Percentiles rank a stretch among this genome's conserved stretches.
phyloP scores from a whole-genome alignment of 208 protist species.

The Acanthamoeba triangularis region DNA sequence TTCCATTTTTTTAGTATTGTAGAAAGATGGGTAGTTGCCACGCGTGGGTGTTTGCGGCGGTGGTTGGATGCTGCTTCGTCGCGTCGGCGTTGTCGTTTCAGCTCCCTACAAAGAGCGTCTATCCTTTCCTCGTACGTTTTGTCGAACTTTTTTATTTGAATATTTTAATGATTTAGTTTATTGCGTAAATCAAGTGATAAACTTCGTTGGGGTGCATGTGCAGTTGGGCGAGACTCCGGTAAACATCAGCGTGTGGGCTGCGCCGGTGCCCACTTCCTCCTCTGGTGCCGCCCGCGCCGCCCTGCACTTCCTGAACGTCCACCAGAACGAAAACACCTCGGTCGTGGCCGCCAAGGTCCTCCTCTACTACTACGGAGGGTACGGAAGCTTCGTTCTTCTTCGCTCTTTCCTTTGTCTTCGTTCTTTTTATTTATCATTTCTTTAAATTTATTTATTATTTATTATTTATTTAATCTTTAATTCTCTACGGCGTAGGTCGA shows the following conservation, averaged over 20 bases:
- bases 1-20: no score
- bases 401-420: background rate
- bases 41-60: no score
- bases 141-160: no score
- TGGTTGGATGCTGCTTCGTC: no score
- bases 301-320: slow-evolving; percentile 46
- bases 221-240: slow-evolving; percentile 31
- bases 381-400: background rate
- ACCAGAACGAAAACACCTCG: slow-evolving; percentile 57
- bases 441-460: no score
- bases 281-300: background rate
- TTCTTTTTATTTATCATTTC: background rate
- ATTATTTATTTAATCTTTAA: background rate
- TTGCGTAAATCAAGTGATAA: no score
- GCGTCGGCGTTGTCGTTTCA: background rate
- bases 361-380: slow-evolving; percentile 46
- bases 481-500: background rate
- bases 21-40: no score
- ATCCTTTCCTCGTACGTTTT: background rate
- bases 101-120: background rate
- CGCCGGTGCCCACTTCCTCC: background rate
- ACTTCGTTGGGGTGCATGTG: background rate
- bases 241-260: slow-evolving; percentile 12
- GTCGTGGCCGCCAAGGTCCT: slow-evolving; percentile 44
- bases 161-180: background rate